Conservation (phyloP, 2,329 filamentous ascomycete genomes). For the Gyromitra esculenta region DNA sequence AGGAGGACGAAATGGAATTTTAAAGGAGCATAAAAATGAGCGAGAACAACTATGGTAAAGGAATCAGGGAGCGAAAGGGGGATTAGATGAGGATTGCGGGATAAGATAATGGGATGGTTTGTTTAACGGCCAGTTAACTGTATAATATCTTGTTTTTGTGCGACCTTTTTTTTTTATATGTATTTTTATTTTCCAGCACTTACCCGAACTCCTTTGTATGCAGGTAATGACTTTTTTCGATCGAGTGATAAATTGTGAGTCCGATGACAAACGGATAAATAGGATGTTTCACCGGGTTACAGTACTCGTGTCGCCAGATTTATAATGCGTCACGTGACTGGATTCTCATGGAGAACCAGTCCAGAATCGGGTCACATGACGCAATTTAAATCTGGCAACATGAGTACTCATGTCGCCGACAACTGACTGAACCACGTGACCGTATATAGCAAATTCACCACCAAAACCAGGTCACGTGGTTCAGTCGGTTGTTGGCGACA, state of each 20-base stretch:
- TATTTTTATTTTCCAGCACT: neutral
- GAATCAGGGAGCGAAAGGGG: neutral
- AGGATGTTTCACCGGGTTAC: constrained; percentile 3
- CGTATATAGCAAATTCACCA: too few species aligned
- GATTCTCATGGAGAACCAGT: too few species aligned
- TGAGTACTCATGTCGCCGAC: too few species aligned
- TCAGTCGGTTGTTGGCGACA: too few species aligned
- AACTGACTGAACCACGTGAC: too few species aligned
- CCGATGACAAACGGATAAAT: neutral
- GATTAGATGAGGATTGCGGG: neutral
- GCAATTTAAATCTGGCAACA: too few species aligned
- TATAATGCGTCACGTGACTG: too few species aligned
- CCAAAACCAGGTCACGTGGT: too few species aligned
- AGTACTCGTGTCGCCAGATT: too few species aligned
- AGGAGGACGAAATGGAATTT: neutral
- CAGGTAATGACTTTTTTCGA: neutral
- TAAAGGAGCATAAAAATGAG: neutral
- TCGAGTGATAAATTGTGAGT: constrained; percentile 30
- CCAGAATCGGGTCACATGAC: too few species aligned
- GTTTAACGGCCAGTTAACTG: constrained; percentile 33
- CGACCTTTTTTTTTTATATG: neutral
- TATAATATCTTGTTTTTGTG: constrained; percentile 27
- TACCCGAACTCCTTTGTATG: neutral
- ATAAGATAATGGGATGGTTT: constrained; percentile 18
- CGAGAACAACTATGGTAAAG: constrained; percentile 10